Conservation (phyloP, 257 asterid genomes). For the Rauvolfia tetraphylla region DNA sequence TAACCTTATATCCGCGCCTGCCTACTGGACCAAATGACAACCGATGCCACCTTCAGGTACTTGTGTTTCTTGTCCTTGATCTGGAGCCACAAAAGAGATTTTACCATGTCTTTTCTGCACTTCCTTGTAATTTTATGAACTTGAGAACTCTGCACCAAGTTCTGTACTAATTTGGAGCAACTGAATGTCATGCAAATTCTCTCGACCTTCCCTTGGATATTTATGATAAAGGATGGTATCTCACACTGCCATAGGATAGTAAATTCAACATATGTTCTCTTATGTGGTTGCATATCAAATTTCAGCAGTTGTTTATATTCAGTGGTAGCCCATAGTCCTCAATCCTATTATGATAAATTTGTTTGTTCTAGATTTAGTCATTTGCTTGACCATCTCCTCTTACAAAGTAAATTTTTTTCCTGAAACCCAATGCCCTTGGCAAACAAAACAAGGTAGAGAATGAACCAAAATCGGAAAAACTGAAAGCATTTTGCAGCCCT, state of each 20-base stretch:
- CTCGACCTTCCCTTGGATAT: background rate
- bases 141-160: background rate
- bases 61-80: background rate
- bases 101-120: background rate
- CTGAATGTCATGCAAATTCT: too few species aligned
- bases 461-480: too few species aligned
- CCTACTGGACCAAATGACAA: conserved; percentile 98
- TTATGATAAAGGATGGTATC: background rate
- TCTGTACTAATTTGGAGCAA: conserved; percentile 2
- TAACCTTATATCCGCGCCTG: conserved; percentile 88
- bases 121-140: background rate
- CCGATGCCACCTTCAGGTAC: conserved; percentile 98
- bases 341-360: background rate
- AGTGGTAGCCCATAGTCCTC: background rate
- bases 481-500: background rate
- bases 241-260: background rate
- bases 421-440: background rate
- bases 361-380: background rate
- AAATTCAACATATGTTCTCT: background rate
- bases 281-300: too few species aligned
- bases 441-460: background rate
- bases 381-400: background rate
- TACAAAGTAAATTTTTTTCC: too few species aligned
- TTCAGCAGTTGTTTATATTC: background rate
- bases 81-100: background rate